These are phyloP conservation scores for Anacardium occidentale DNA, from an alignment of 345 rosid genomes.

Conservation along the genomic window DNA sequence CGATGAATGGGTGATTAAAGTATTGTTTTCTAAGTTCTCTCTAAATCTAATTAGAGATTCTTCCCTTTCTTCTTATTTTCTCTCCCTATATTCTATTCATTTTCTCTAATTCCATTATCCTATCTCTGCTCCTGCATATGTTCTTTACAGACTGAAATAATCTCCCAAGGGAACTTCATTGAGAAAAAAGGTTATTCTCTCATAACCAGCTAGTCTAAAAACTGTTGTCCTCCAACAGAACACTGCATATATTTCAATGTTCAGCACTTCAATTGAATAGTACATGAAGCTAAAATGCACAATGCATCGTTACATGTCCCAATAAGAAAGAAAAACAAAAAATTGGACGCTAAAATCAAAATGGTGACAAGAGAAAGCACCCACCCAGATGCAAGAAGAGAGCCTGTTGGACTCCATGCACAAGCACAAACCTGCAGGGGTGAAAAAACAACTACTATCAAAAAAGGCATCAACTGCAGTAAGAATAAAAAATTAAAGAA, in stretches of 20 bases:
- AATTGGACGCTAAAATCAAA: neutral
- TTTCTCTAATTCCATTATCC: too few species aligned
- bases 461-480: neutral
- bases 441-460: conserved; percentile 7
- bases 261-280: conserved; percentile 3
- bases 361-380: conserved; percentile 27
- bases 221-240: neutral
- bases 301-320: neutral
- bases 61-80: too few species aligned
- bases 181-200: neutral
- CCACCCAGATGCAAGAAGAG: conserved; percentile 98
- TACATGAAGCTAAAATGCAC: neutral
- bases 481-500: conserved; percentile 4
- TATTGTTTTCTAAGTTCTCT: too few species aligned
- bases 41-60: too few species aligned
- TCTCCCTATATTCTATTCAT: too few species aligned
- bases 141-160: neutral
- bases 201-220: neutral
- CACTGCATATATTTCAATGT: neutral
- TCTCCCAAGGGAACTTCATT: neutral
- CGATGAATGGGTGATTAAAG: too few species aligned
- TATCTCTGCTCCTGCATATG: too few species aligned
- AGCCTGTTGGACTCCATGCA: conserved; percentile 99
- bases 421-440: conserved; percentile 86
- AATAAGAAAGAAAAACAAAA: neutral